These are phyloP conservation scores for Boletus rufocinnamomeus DNA, from an alignment of 768 basidiomycete species.

Conservation along the genomic window DNA sequence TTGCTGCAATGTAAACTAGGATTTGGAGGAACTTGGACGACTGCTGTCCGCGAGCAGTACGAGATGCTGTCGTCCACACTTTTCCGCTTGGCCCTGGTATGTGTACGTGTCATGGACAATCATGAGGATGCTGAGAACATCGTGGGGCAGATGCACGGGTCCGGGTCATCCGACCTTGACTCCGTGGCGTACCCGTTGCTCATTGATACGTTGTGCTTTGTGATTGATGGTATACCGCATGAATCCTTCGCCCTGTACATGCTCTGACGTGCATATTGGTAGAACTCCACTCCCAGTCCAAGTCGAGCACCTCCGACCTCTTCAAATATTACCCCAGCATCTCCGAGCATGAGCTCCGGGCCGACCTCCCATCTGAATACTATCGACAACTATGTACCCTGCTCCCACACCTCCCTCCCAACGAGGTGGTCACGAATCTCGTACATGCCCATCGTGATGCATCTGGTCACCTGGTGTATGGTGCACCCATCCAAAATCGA, in stretches of 20 bases:
- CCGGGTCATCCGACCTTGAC: conserved; percentile 51
- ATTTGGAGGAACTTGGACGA: conserved; percentile 60
- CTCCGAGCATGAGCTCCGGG: conserved; percentile 51
- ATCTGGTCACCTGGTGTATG: conserved; percentile 50
- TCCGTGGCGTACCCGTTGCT: conserved; percentile 62
- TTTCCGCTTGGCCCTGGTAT: conserved; percentile 54
- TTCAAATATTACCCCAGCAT: conserved; percentile 65
- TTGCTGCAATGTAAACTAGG: conserved; percentile 74
- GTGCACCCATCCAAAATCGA: conserved; percentile 62
- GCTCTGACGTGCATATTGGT: conserved; percentile 2
- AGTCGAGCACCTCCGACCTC: conserved; percentile 52
- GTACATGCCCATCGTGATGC: conserved; percentile 58
- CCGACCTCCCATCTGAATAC: conserved; percentile 57
- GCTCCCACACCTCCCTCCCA: conserved; percentile 55
- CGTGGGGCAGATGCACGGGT: conserved; percentile 50
- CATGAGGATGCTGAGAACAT: conserved; percentile 2
- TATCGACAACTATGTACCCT: conserved; percentile 58
- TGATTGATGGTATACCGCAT: conserved; percentile 63
- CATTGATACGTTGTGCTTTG: conserved; percentile 71
- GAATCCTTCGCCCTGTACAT: too few relatives aligned
- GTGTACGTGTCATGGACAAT: conserved; percentile 27
- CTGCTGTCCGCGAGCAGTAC: conserved; percentile 48
- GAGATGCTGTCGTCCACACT: conserved; percentile 44
- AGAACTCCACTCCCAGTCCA: conserved; percentile 68
- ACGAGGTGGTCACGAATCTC: conserved; percentile 55